Evolutionary conservation across 805 yeast species (phyloP).

Genomic region (Isabelozyma gotoi): DNA sequence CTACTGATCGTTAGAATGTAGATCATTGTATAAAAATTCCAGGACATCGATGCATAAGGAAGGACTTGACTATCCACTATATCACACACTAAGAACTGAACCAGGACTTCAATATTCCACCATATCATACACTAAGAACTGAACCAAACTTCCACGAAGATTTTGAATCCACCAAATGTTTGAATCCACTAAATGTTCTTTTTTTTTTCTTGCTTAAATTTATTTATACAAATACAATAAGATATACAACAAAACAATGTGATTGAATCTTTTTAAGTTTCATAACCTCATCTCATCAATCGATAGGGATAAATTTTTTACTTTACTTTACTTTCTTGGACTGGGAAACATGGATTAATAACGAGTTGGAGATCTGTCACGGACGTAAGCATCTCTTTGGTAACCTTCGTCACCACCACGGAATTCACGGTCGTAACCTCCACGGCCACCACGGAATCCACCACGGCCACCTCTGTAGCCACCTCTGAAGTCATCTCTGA

Average conservation of each 20-base stretch:
- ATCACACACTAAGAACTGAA: neutral
- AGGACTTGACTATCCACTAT: neutral
- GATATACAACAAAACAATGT: constrained; percentile 4
- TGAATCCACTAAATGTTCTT: constrained; percentile 3
- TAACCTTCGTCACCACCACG: constrained; percentile 50
- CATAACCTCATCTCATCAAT: neutral
- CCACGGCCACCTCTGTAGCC: constrained; percentile 32
- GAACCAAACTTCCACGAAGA: neutral
- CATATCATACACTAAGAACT: neutral
- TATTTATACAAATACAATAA: constrained; percentile 5
- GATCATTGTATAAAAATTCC: no score
- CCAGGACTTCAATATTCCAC: no score
- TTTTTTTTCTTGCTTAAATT: constrained; percentile 2
- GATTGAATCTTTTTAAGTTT: constrained; percentile 3
- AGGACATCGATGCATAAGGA: neutral
- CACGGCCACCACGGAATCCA: constrained; percentile 49
- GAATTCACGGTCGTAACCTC: constrained; percentile 48
- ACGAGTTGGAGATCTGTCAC: constrained; percentile 74
- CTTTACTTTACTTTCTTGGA: neutral
- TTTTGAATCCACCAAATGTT: no score
- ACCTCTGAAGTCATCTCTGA: constrained; percentile 30
- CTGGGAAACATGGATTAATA: constrained; percentile 48
- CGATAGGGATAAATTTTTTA: neutral
- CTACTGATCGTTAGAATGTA: no score
- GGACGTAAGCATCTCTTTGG: constrained; percentile 45